phyloP scores from a whole-genome alignment of 768 basidiomycete genomes.

The Termitomyces heimii region DNA sequence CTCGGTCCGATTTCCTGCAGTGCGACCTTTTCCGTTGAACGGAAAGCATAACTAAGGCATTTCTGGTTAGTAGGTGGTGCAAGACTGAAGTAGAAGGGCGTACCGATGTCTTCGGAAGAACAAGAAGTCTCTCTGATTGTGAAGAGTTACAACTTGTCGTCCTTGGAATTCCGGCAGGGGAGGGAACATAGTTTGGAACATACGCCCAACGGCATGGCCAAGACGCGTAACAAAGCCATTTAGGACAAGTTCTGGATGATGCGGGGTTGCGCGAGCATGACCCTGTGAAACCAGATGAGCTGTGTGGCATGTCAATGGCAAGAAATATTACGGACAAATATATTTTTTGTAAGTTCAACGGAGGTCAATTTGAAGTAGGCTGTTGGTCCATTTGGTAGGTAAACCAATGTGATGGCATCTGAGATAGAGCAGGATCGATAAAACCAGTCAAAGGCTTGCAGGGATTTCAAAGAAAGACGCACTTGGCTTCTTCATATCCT shows the following conservation, averaged over 20 bases:
- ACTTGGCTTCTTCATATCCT: slow-evolving; percentile 94
- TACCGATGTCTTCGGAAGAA: slow-evolving; percentile 96
- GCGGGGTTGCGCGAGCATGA: slow-evolving; percentile 88
- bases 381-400: slow-evolving; percentile 89
- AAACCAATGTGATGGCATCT: slow-evolving; percentile 92
- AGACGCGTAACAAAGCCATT: slow-evolving; percentile 93
- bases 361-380: slow-evolving; percentile 95
- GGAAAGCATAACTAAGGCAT: slow-evolving; percentile 77
- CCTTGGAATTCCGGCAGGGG: slow-evolving; percentile 94
- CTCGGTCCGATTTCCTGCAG: slow-evolving; percentile 98
- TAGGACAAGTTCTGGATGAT: slow-evolving; percentile 91
- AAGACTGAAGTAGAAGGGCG: slow-evolving; percentile 12
- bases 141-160: slow-evolving; percentile 92
- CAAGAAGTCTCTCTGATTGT: slow-evolving; percentile 96
- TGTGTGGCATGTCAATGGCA: not conserved
- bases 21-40: slow-evolving; percentile 83
- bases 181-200: slow-evolving; percentile 97
- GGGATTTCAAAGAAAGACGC: slow-evolving; percentile 26
- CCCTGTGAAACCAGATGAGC: slow-evolving; percentile 44
- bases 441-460: not conserved
- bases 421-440: slow-evolving; percentile 5
- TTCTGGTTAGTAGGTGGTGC: not conserved
- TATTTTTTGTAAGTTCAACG: slow-evolving; percentile 78
- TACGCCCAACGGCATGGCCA: slow-evolving; percentile 87
- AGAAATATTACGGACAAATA: slow-evolving; percentile 52